Percentiles rank a stretch among this genome's conserved stretches.
Conservation (phyloP, 164 flowering plant genomes). For the Kingdonia uniflora region DNA sequence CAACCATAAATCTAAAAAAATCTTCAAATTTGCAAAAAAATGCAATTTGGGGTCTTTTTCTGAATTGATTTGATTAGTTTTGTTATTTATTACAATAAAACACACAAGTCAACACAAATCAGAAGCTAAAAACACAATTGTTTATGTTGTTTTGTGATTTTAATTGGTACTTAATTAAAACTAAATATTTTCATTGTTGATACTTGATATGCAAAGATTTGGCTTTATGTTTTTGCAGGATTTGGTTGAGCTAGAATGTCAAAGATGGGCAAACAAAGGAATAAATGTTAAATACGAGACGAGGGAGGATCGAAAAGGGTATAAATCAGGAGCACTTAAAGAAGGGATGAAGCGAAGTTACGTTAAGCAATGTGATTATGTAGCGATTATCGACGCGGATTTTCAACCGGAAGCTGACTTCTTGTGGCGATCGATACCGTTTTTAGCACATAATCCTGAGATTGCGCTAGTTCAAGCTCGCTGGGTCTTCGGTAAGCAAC, state of each 20-base stretch:
- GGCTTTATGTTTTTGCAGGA: conserved; percentile 27
- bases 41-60: too few relatives aligned
- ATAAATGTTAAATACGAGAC: conserved; percentile 76
- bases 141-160: too few relatives aligned
- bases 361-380: conserved; percentile 78
- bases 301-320: conserved; percentile 72
- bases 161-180: too few relatives aligned
- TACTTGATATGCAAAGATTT: too few relatives aligned
- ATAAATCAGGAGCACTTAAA: conserved; percentile 93
- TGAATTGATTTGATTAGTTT: too few relatives aligned
- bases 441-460: conserved; percentile 52
- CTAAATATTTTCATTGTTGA: too few relatives aligned
- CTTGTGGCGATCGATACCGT: conserved; percentile 71
- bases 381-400: conserved; percentile 90
- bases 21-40: too few relatives aligned
- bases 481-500: conserved; percentile 88
- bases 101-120: too few relatives aligned
- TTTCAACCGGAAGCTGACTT: conserved; percentile 89
- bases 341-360: conserved; percentile 81
- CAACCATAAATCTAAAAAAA: too few relatives aligned
- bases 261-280: conserved; percentile 84
- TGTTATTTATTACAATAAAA: too few relatives aligned
- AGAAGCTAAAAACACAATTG: too few relatives aligned
- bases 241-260: conserved; percentile 65
- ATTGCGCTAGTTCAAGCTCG: conserved; percentile 91